Percentiles rank a stretch among this genome's conserved stretches.
phyloP scores from a whole-genome alignment of 169 alveolate genomes.

The Eimeria praecox region DNA sequence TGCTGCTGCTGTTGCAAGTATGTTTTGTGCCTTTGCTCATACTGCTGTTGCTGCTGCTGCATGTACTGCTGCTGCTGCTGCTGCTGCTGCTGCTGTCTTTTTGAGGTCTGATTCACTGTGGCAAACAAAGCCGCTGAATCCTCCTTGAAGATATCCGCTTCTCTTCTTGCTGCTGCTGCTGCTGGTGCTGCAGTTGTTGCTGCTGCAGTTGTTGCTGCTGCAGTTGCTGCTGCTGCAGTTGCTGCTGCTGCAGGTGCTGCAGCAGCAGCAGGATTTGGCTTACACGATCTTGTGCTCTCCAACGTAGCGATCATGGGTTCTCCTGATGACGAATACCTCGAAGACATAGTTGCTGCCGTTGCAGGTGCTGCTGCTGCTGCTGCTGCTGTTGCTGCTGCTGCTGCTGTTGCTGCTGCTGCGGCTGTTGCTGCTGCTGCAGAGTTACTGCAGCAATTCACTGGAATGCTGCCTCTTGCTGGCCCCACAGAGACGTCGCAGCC shows the following conservation, averaged over 20 bases:
- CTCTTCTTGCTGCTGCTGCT: not conserved
- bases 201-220: not conserved
- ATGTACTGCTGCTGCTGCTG: too few species aligned
- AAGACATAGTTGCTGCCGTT: not conserved
- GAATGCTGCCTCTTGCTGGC: not conserved
- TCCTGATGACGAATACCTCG: not conserved
- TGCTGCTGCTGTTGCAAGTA: not conserved
- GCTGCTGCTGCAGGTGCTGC: not conserved
- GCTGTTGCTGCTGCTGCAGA: too few species aligned
- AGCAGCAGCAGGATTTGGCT: too few species aligned
- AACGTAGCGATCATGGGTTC: not conserved
- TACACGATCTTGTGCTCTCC: not conserved
- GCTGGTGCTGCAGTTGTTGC: not conserved
- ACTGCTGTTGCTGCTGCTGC: too few species aligned
- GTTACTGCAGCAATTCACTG: not conserved
- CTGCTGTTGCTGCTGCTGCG: too few species aligned
- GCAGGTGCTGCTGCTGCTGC: not conserved
- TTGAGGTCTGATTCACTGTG: not conserved
- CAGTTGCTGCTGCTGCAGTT: not conserved
- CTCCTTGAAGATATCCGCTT: too few species aligned
- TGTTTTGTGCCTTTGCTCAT: not conserved
- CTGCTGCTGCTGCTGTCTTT: not conserved
- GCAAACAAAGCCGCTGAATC: not conserved
- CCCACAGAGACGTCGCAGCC: not conserved
- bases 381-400: not conserved